These are phyloP conservation scores for Cichorium intybus DNA, from an alignment of 140 eudicot species.

Conservation along the genomic window DNA sequence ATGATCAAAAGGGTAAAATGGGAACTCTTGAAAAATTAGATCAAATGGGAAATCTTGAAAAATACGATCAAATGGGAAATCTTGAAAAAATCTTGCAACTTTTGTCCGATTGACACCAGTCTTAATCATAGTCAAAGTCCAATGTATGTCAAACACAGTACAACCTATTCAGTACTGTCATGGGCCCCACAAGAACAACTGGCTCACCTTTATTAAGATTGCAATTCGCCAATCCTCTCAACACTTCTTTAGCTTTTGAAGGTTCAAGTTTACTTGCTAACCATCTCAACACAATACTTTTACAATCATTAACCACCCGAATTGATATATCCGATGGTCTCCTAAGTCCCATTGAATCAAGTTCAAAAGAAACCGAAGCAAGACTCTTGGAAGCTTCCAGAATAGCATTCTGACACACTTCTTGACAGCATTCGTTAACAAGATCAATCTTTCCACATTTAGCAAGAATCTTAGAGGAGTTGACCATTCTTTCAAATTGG, in stretches of 20 bases:
- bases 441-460: constrained; percentile 78
- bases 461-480: constrained; percentile 66
- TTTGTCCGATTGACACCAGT: too few relatives aligned
- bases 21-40: too few relatives aligned
- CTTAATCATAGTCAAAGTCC: too few relatives aligned
- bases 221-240: constrained; percentile 91
- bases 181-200: not conserved
- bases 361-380: constrained; percentile 52
- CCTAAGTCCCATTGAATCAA: constrained; percentile 40
- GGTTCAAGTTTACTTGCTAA: constrained; percentile 89
- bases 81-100: not conserved
- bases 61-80: too few relatives aligned
- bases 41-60: too few relatives aligned
- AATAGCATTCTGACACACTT: constrained; percentile 83
- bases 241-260: constrained; percentile 68
- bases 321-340: constrained; percentile 52
- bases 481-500: constrained; percentile 66
- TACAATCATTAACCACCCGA: constrained; percentile 64
- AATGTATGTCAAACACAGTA: too few relatives aligned
- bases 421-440: constrained; percentile 89
- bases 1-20: too few relatives aligned
- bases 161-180: too few relatives aligned
- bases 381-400: constrained; percentile 70
- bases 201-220: constrained; percentile 84
- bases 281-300: constrained; percentile 76